Conservation (phyloP, 306 rosid species). For the Sesbania bispinosa region DNA sequence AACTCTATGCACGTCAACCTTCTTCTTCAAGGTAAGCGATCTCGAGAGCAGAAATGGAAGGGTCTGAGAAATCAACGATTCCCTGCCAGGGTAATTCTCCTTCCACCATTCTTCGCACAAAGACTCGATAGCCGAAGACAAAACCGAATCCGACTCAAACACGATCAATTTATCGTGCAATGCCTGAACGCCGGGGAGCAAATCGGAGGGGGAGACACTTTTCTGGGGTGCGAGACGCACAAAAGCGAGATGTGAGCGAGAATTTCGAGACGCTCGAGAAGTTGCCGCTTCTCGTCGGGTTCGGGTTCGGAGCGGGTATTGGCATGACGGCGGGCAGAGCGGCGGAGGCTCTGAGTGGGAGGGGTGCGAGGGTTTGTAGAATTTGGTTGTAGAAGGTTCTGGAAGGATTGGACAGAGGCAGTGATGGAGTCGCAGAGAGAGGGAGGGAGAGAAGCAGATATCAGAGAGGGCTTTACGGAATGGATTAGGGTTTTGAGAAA, state of each 20-base stretch:
- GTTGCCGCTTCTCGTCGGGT: constrained; percentile 7
- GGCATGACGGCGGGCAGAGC: constrained; percentile 56
- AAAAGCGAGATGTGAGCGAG: constrained; percentile 41
- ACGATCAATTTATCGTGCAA: constrained; percentile 63
- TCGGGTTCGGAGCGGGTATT: constrained; percentile 16
- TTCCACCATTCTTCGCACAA: constrained; percentile 95
- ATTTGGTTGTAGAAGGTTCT: constrained; percentile 12
- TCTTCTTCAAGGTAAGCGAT: constrained; percentile 63
- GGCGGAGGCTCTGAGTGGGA: constrained; percentile 61
- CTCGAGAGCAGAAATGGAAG: constrained; percentile 67
- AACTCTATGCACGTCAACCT: constrained; percentile 79
- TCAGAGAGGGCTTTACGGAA: constrained; percentile 47
- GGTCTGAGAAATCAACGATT: constrained; percentile 69
- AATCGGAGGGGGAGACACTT: constrained; percentile 35
- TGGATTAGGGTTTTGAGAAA: constrained; percentile 71
- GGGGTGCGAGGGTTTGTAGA: constrained; percentile 57
- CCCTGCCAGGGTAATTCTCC: constrained; percentile 57
- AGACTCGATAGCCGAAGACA: constrained; percentile 46
- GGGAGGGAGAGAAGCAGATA: constrained; percentile 50
- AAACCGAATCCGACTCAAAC: constrained; percentile 55
- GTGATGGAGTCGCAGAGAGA: constrained; percentile 53
- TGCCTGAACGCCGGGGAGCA: constrained; percentile 55
- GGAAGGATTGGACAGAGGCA: constrained; percentile 44
- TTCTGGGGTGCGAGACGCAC: constrained; percentile 67
- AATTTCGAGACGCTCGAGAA: constrained; percentile 47